Evolutionary conservation across 495 filamentous ascomycete species (phyloP).

Genomic region (Xylaria flabelliformis): DNA sequence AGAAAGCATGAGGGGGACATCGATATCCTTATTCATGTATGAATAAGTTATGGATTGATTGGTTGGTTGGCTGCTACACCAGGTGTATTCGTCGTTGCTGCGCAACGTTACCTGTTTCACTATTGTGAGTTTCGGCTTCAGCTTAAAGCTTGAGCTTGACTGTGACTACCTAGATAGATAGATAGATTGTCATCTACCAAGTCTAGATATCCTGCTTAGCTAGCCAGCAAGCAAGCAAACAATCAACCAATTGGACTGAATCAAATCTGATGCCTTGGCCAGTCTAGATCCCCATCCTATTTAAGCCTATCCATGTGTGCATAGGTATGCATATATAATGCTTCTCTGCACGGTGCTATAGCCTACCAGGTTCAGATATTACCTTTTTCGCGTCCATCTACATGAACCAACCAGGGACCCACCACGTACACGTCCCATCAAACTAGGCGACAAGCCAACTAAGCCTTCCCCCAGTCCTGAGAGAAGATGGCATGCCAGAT

Average conservation of each 20-base stretch:
- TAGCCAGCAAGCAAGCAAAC: neutral
- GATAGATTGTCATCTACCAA: neutral
- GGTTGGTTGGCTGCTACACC: neutral
- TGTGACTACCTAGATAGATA: neutral
- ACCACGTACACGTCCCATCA: neutral
- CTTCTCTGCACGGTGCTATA: too few species aligned
- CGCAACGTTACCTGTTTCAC: neutral
- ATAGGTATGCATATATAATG: neutral
- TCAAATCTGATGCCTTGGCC: neutral
- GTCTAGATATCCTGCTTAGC: neutral
- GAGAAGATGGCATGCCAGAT: conserved; percentile 65
- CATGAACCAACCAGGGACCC: neutral
- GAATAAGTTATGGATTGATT: neutral
- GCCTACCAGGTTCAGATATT: too few species aligned
- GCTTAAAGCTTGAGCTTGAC: neutral
- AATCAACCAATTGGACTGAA: neutral
- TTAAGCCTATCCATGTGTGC: neutral
- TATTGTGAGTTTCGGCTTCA: neutral
- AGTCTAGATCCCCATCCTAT: neutral
- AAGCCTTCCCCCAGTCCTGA: conserved; percentile 35
- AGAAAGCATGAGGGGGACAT: neutral
- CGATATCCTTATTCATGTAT: neutral
- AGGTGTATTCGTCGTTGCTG: neutral
- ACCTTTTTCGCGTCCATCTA: neutral
- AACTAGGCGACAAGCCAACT: neutral